Percentiles rank a stretch among this genome's conserved stretches.
Evolutionary conservation across 2,329 filamentous ascomycete species (phyloP).

Genomic region (Fusarium circinatum): DNA sequence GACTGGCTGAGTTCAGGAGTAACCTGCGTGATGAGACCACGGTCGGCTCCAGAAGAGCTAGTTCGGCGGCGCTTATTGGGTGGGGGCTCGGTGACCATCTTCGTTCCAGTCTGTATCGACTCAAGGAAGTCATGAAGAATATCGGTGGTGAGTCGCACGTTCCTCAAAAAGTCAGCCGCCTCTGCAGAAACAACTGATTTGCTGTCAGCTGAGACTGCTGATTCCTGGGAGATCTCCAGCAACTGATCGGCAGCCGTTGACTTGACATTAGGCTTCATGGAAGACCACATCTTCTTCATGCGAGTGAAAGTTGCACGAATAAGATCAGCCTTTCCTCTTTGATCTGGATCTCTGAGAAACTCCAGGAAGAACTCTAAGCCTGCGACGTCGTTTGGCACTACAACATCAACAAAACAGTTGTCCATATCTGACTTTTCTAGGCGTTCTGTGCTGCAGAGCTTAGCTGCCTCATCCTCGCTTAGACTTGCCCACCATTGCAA

Average conservation of each 20-base stretch:
- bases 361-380: conserved; percentile 64
- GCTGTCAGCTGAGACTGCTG: conserved; percentile 46
- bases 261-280: conserved; percentile 72
- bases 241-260: conserved; percentile 69
- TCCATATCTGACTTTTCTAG: conserved; percentile 56
- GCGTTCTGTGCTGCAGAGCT: conserved; percentile 53
- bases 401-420: conserved; percentile 59
- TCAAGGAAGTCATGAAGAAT: conserved; percentile 79
- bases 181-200: conserved; percentile 60
- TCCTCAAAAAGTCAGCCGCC: conserved; percentile 77
- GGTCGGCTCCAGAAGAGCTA: conserved; percentile 75
- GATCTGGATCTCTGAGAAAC: conserved; percentile 55
- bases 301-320: conserved; percentile 73
- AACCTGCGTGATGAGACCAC: conserved; percentile 68
- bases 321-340: conserved; percentile 60
- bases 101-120: conserved; percentile 76
- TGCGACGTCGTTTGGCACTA: conserved; percentile 63
- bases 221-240: conserved; percentile 68
- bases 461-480: conserved; percentile 59
- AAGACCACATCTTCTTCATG: conserved; percentile 77
- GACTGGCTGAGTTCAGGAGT: conserved; percentile 73
- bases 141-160: conserved; percentile 76
- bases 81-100: conserved; percentile 76
- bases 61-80: conserved; percentile 83
- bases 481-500: conserved; percentile 75